Evolutionary conservation across 140 eudicot genomes (phyloP).

Genomic region (Stevia rebaudiana): DNA sequence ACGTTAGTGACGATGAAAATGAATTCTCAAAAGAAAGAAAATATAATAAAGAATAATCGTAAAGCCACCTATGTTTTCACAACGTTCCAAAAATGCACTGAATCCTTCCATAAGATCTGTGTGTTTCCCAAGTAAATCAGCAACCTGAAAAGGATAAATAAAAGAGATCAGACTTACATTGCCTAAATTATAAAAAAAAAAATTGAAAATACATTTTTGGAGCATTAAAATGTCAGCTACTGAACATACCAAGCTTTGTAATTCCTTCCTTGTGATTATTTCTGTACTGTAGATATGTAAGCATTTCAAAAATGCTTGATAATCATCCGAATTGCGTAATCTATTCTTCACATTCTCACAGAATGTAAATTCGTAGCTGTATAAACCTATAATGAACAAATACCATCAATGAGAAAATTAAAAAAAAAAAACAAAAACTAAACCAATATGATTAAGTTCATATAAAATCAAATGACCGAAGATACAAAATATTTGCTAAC

Average conservation of each 20-base stretch:
- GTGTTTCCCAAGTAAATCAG: constrained; percentile 87
- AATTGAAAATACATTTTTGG: constrained; percentile 5
- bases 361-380: constrained; percentile 74
- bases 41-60: neutral
- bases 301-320: constrained; percentile 96
- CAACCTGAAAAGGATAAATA: constrained; percentile 46
- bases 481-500: constrained; percentile 45
- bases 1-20: constrained; percentile 13
- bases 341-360: constrained; percentile 92
- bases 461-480: neutral
- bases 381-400: constrained; percentile 46
- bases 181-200: neutral
- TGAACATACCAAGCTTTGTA: constrained; percentile 73
- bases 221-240: constrained; percentile 8
- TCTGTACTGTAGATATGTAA: constrained; percentile 95
- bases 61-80: constrained; percentile 70
- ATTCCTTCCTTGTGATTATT: constrained; percentile 80
- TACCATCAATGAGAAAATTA: neutral
- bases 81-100: constrained; percentile 77
- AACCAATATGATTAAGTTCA: neutral
- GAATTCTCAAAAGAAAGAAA: constrained; percentile 9
- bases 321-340: constrained; percentile 71
- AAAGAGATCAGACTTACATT: constrained; percentile 13
- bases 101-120: constrained; percentile 97
- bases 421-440: neutral